Percentiles rank a stretch among this genome's conserved stretches.
Evolutionary conservation across 306 rosid species (phyloP).

Genomic region (Herpetospermum pedunculosum): DNA sequence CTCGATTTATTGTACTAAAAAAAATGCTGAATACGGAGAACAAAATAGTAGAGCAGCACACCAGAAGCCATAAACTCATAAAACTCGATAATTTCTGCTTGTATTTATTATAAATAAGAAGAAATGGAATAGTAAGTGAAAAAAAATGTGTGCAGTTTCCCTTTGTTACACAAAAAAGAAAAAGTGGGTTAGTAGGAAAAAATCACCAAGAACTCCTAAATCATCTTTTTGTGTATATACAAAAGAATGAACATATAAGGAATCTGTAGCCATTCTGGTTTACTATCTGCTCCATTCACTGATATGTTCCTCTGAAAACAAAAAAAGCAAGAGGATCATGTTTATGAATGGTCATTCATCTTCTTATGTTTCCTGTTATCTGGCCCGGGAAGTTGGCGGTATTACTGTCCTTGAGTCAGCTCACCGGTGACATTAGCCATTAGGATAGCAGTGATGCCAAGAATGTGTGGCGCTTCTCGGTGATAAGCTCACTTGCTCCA

Average conservation of each 20-base stretch:
- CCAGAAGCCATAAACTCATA: not conserved
- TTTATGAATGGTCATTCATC: conserved; percentile 3
- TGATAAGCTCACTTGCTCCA: conserved; percentile 81
- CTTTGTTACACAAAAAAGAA: not conserved
- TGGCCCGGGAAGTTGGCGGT: not conserved
- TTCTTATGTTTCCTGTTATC: not conserved
- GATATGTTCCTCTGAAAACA: conserved; percentile 5
- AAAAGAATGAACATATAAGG: conserved; percentile 10
- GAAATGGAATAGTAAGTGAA: not conserved
- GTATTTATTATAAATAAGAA: not conserved
- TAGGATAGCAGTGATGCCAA: conserved; percentile 27
- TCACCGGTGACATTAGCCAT: conserved; percentile 15
- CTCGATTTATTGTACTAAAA: no score
- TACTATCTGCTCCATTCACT: not conserved
- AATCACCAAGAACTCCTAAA: not conserved
- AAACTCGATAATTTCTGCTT: not conserved
- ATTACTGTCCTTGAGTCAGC: not conserved
- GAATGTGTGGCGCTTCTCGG: conserved; percentile 42
- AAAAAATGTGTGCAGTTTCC: not conserved
- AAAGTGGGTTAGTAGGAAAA: not conserved
- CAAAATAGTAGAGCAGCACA: not conserved
- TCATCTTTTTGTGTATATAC: not conserved
- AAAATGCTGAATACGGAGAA: not conserved
- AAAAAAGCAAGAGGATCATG: conserved; percentile 8
- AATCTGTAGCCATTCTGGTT: not conserved